phyloP scores from a whole-genome alignment of 257 asterid genomes.

The Lithospermum erythrorhizon region DNA sequence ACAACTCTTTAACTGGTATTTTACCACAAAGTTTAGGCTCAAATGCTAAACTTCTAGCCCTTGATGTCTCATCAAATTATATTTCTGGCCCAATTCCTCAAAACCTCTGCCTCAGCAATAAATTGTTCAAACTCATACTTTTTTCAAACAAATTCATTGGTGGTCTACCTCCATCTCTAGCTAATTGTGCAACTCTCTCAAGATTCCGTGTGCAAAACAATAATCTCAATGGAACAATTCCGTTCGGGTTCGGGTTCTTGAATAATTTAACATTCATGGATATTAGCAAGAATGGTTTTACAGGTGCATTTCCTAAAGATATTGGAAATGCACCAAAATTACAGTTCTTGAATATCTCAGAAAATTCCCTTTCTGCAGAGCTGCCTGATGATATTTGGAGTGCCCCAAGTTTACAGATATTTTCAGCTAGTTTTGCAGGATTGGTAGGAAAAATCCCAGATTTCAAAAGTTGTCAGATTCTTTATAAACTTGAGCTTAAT shows the following conservation, averaged over 20 bases:
- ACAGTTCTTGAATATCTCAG: slow-evolving; percentile 53
- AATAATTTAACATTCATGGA: slow-evolving; percentile 60
- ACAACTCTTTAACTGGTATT: slow-evolving; percentile 69
- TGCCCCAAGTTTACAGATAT: slow-evolving; percentile 49
- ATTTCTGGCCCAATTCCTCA: slow-evolving; percentile 70
- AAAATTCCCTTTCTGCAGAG: slow-evolving; percentile 38
- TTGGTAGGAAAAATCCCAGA: slow-evolving; percentile 57
- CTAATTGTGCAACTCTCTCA: slow-evolving; percentile 48
- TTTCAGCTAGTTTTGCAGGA: slow-evolving; percentile 39
- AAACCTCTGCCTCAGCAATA: slow-evolving; percentile 51
- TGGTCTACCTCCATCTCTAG: slow-evolving; percentile 47
- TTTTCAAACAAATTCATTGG: slow-evolving; percentile 63
- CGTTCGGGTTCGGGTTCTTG: slow-evolving; percentile 60
- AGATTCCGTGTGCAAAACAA: slow-evolving; percentile 67
- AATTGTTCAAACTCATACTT: slow-evolving; percentile 43
- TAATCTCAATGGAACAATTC: slow-evolving; percentile 68
- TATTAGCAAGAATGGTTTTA: slow-evolving; percentile 46
- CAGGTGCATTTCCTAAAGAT: slow-evolving; percentile 66
- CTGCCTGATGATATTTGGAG: slow-evolving; percentile 62
- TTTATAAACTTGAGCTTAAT: slow-evolving; percentile 56
- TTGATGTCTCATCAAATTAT: slow-evolving; percentile 72
- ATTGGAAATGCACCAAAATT: slow-evolving; percentile 45
- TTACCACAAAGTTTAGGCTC: slow-evolving; percentile 64
- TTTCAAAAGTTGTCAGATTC: slow-evolving; percentile 52
- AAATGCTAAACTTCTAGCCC: slow-evolving; percentile 41